Evolutionary conservation across 345 rosid species (phyloP), one percentile per base, ranked within the genome.

Genomic region (Euphorbia pulcherrima): DNA sequence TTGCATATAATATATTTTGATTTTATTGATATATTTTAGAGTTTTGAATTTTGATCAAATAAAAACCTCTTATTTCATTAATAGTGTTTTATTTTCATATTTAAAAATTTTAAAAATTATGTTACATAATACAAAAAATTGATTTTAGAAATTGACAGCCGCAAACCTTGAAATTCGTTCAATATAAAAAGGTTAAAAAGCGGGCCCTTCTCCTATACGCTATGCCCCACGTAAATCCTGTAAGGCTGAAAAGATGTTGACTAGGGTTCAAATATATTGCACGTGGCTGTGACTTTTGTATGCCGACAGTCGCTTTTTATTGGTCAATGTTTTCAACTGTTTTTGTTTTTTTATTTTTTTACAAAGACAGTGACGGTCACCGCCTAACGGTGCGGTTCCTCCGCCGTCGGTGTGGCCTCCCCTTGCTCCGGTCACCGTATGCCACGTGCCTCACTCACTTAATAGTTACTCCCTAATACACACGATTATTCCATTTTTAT

Each of bases 281-380:
- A 68, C 69, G 69, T 64, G 69, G 65, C 74, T 17, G 71, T 63
- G 73, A 68, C 53, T 37, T 14, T 1, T 11, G 57, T 6, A 37
- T 55, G 77, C 80, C 78, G 74, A 72, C 78, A 63, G 64, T 57
- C 69, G 30, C 68, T 69, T 48, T 60, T 64, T 1, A 75, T 51
- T 64, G 74, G 67, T 53, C 73, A 67, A 66, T 30, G 18, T 28
- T 65, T 56, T 52, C 29, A 23, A 1, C 57, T 18, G 2, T 52
- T 39, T 40, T 28, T 17, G 40, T 9, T 16, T n/a, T 4, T 18
- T 35, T 60, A 33, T 35, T 0, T 18, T 5, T 17, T 46, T 24
- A 21, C 17, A 44, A 17, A 4, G 67, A 55, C 51, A 60, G 65
- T 35, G 62, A 46, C 51, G 46, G 44, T 35, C 29, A 62, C 21